Conservation (phyloP, 2,329 filamentous ascomycete genomes). For the Penicillium glabrum region DNA sequence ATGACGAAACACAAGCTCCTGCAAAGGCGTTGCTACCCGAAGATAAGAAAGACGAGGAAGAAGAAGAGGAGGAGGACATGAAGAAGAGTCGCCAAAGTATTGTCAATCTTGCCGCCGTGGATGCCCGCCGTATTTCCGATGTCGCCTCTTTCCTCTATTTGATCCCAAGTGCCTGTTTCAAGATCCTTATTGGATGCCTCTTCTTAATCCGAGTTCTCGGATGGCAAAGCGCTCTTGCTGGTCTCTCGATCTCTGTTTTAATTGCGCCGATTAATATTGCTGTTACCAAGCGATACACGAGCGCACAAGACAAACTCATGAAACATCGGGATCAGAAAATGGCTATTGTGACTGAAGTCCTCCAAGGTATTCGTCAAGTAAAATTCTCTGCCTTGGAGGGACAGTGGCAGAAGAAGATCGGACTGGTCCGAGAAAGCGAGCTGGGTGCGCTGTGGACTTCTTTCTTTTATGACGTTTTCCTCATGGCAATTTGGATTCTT, state of each 20-base stretch:
- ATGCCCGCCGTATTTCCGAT: conserved; percentile 67
- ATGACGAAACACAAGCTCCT: conserved; percentile 25
- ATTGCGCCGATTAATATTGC: conserved; percentile 69
- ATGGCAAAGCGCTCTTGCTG: conserved; percentile 66
- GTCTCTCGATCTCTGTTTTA: conserved; percentile 63
- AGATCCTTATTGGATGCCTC: conserved; percentile 63
- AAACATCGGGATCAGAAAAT: conserved; percentile 74
- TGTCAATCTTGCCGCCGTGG: conserved; percentile 75
- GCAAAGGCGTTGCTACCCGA: conserved; percentile 11
- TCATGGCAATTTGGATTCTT: conserved; percentile 69
- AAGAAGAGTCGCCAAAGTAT: conserved; percentile 67
- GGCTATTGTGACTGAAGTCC: conserved; percentile 71
- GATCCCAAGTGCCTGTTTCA: conserved; percentile 62
- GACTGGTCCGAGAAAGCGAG: conserved; percentile 64
- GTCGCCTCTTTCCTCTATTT: conserved; percentile 67
- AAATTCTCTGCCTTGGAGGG: conserved; percentile 77
- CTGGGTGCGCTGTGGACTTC: conserved; percentile 65
- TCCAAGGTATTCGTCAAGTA: conserved; percentile 79
- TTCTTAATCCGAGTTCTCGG: conserved; percentile 71
- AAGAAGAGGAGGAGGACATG: conserved; percentile 40
- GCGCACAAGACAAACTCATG: conserved; percentile 69
- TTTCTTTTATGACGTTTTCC: conserved; percentile 62
- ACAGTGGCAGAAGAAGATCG: conserved; percentile 72
- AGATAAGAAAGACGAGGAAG: conserved; percentile 41
- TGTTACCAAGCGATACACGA: conserved; percentile 64